Conservation (phyloP, 2,329 filamentous ascomycete genomes). For the Epichloe brachyelytri region DNA sequence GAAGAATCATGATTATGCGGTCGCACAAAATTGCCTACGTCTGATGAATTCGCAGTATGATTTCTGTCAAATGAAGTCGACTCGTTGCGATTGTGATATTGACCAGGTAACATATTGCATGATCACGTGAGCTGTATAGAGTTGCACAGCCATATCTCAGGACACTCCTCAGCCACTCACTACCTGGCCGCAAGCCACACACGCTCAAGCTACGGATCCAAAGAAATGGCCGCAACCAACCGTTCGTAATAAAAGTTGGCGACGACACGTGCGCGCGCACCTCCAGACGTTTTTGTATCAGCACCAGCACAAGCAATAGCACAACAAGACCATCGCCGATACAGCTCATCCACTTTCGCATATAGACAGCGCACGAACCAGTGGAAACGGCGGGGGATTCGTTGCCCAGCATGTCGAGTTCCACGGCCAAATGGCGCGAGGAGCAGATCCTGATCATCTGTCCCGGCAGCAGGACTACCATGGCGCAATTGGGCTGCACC, state of each 20-base stretch:
- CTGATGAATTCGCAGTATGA: background rate
- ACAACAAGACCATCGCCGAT: background rate
- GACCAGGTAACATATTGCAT: background rate
- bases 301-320: background rate
- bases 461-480: conserved; percentile 76
- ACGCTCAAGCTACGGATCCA: background rate
- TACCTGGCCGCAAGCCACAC: background rate
- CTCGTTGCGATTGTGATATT: background rate
- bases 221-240: too few relatives aligned
- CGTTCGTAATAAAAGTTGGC: background rate
- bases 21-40: background rate
- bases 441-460: conserved; percentile 59
- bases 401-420: conserved; percentile 36
- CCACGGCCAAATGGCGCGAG: conserved; percentile 48
- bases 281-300: background rate
- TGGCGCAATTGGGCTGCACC: conserved; percentile 79
- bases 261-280: background rate
- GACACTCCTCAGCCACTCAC: background rate
- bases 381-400: background rate
- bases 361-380: background rate
- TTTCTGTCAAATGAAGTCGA: too few relatives aligned
- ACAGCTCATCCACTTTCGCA: background rate
- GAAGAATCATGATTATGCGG: background rate
- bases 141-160: background rate
- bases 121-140: background rate